Conservation (phyloP, 2,329 filamentous ascomycete genomes). For the Stagonosporopsis tanaceti region DNA sequence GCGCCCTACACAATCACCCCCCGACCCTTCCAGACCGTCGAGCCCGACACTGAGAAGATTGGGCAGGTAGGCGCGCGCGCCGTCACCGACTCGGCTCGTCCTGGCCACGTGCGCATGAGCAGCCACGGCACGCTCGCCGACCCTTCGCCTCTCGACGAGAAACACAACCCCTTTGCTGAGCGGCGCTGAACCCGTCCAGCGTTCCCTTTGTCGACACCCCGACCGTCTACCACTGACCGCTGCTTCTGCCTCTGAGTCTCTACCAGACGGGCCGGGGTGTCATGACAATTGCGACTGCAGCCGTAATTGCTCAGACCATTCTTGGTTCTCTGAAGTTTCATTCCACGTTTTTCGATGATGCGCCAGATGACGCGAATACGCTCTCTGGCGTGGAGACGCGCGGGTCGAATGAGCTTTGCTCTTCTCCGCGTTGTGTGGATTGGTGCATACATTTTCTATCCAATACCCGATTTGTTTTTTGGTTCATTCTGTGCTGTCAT, state of each 20-base stretch:
- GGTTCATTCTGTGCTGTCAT: conserved; percentile 45
- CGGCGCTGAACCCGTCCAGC: conserved; percentile 16
- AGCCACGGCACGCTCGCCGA: conserved; percentile 55
- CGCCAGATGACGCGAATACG: conserved; percentile 27
- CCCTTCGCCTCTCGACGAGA: conserved; percentile 53
- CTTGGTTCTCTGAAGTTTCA: conserved; percentile 46
- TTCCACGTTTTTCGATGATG: conserved; percentile 28
- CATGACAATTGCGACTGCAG: conserved; percentile 46
- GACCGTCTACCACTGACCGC: conserved; percentile 51
- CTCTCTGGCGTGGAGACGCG: conserved; percentile 45
- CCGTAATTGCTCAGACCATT: conserved; percentile 55
- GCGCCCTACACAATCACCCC: conserved; percentile 57
- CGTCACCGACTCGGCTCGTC: conserved; percentile 54
- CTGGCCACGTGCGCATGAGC: conserved; percentile 54
- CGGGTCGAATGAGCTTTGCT: conserved; percentile 51
- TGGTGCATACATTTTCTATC: conserved; percentile 46
- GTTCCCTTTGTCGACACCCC: conserved; percentile 45
- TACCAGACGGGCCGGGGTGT: conserved; percentile 31
- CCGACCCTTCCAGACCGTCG: conserved; percentile 54
- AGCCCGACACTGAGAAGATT: conserved; percentile 52
- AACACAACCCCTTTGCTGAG: conserved; percentile 46
- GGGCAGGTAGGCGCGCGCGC: conserved; percentile 53
- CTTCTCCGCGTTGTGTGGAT: conserved; percentile 43
- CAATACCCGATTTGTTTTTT: conserved; percentile 38
- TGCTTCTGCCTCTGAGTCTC: conserved; percentile 57